A percentile compares a stretch with the other conserved stretches of the same genome.
phyloP scores from a whole-genome alignment of 805 yeast species.

The Ogataea siamensis region DNA sequence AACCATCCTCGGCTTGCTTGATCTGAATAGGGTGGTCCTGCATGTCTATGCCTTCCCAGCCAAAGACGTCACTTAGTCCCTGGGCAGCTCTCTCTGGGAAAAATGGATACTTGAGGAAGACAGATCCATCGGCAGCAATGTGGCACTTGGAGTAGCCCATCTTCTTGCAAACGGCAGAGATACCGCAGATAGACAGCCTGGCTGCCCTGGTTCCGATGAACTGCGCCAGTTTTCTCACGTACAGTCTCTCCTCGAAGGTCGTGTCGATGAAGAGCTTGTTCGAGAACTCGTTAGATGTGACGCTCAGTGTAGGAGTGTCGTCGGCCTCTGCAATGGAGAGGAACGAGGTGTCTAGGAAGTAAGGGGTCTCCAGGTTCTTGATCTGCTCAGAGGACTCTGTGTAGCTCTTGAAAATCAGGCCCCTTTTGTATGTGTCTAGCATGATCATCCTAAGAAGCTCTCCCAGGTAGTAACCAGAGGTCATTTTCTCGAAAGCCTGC shows the following conservation, averaged over 20 bases:
- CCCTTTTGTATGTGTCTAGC: slow-evolving; percentile 66
- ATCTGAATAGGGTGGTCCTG: slow-evolving; percentile 77
- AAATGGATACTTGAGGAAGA: slow-evolving; percentile 88
- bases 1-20: slow-evolving; percentile 96
- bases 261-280: slow-evolving; percentile 60
- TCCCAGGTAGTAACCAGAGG: slow-evolving; percentile 95
- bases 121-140: slow-evolving; percentile 98
- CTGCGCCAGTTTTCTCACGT: slow-evolving; percentile 80
- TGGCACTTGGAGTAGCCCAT: slow-evolving; percentile 75
- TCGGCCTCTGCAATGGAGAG: slow-evolving; percentile 88
- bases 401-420: slow-evolving; percentile 62
- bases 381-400: slow-evolving; percentile 50
- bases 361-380: slow-evolving; percentile 59
- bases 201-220: slow-evolving; percentile 93
- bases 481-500: slow-evolving; percentile 97
- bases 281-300: slow-evolving; percentile 66
- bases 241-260: slow-evolving; percentile 76
- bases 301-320: slow-evolving; percentile 79
- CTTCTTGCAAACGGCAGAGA: slow-evolving; percentile 92
- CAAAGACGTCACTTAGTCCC: slow-evolving; percentile 88
- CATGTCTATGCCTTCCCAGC: slow-evolving; percentile 52
- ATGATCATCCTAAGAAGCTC: slow-evolving; percentile 83
- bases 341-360: slow-evolving; percentile 84
- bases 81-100: slow-evolving; percentile 92
- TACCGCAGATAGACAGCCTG: slow-evolving; percentile 92